phyloP scores from a whole-genome alignment of 2,329 filamentous ascomycete genomes.

The Sporothrix luriei region DNA sequence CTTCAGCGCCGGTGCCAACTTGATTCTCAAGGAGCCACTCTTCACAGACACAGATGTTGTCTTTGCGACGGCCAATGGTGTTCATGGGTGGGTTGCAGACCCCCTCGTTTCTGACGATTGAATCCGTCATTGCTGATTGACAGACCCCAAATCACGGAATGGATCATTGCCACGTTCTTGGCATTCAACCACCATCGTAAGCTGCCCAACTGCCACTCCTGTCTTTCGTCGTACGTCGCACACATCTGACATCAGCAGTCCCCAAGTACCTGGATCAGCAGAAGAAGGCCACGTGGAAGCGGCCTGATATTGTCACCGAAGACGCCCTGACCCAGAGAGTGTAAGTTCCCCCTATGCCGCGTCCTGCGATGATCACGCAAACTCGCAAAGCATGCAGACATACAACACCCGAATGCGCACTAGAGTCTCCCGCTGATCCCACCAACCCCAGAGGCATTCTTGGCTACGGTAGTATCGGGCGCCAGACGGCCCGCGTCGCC shows the following conservation, averaged over 20 bases:
- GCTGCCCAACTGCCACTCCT: constrained; percentile 35
- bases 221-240: neutral
- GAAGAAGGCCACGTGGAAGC: constrained; percentile 50
- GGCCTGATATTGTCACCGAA: constrained; percentile 41
- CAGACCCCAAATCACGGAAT: constrained; percentile 61
- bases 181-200: constrained; percentile 53
- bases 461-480: constrained; percentile 58
- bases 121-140: neutral
- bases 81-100: constrained; percentile 54
- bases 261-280: constrained; percentile 51
- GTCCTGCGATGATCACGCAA: no score
- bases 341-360: constrained; percentile 43
- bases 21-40: constrained; percentile 50
- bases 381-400: no score
- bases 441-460: constrained; percentile 51
- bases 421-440: neutral
- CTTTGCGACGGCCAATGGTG: constrained; percentile 60
- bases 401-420: no score
- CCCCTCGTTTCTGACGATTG: neutral
- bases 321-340: constrained; percentile 55
- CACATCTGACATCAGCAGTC: constrained; percentile 42
- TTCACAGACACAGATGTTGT: constrained; percentile 54
- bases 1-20: constrained; percentile 57
- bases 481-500: constrained; percentile 59
- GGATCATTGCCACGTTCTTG: constrained; percentile 57